A percentile compares a stretch with the other conserved stretches of the same genome.
phyloP scores from a whole-genome alignment of 352 stramenopile species.

The Globisporangium takayamanum region DNA sequence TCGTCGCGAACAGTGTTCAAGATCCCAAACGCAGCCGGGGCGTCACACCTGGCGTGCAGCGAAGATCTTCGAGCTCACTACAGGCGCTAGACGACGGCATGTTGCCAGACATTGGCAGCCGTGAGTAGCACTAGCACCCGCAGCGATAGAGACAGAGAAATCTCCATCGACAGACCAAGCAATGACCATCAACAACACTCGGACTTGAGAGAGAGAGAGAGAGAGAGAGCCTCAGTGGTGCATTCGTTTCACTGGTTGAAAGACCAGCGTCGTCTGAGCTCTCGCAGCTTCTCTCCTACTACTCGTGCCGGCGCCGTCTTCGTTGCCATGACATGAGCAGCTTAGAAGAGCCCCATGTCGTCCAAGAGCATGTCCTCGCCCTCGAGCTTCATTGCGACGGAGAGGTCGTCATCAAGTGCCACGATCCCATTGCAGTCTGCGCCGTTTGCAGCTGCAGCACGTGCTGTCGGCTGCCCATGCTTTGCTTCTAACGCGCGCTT shows the following conservation, averaged over 20 bases:
- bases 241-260: background rate
- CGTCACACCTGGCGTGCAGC: constrained; percentile 8
- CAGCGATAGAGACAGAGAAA: background rate
- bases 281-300: background rate
- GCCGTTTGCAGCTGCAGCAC: constrained; percentile 18
- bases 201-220: background rate
- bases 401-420: constrained; percentile 64
- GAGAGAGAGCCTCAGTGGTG: background rate
- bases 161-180: background rate
- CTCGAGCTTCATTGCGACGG: constrained; percentile 77
- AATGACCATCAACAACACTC: background rate
- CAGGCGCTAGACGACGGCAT: constrained; percentile 11
- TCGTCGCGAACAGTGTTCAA: constrained; percentile 37
- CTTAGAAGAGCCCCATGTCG: constrained; percentile 82
- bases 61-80: constrained; percentile 12
- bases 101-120: constrained; percentile 11
- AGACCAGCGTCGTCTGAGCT: background rate
- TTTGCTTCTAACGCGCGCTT: constrained; percentile 47
- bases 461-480: constrained; percentile 21
- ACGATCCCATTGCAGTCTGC: constrained; percentile 75
- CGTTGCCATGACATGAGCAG: background rate
- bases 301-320: background rate
- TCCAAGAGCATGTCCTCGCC: constrained; percentile 79
- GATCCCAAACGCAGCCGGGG: constrained; percentile 31
- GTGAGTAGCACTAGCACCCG: background rate